Base-by-base conservation (phyloP, 805 yeast genomes). In the Grigorovia transvaalensis region DNA sequence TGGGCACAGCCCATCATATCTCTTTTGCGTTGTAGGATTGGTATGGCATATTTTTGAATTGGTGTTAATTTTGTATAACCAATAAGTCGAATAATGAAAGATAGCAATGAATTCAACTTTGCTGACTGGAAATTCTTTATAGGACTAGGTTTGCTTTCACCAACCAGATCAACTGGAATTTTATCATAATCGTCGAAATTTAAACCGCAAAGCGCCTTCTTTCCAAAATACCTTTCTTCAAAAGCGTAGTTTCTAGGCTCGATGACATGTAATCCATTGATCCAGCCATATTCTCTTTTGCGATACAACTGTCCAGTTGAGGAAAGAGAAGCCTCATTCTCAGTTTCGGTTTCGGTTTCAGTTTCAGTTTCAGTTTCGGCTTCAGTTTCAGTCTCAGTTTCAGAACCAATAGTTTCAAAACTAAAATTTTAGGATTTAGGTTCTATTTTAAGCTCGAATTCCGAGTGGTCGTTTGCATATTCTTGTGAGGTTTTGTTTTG, bases 181-280 rank as follows among this genome's bases (percentile, higher is more conserved):
- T 93, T 96, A 68, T 91, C 98, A 72, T 91, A 91, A 77, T 88
- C 87, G 72, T 93, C 98, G 64, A 91, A 91, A 76, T 91, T 91
- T 73, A 93, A 93, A 76, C 99, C 98, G 30, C 96, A 84, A 51
- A 91, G 81, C 74, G 69, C 64, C 59, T 87, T 75, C 62, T 81
- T 95, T 59, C 99, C 98, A 64, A 85, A 93, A 54, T 91, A 75
- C 64, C 87, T 89, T 53, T 74, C 60, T 73, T 91, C 98, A 59
- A 83, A 63, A 53, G 75, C 74, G 60, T 78, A 80, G 70, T 86
- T 84, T 57, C 73, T 76, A 52, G 82, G 78, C 52, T 93, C 86
- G 51, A 95, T 96, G 58, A 80, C 75, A 68, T 91, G 98, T 65
- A 78, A 80, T 59, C 96, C 97, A 65, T 89, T 84, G 50, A 75